Conservation (phyloP, 2,329 filamentous ascomycete genomes). For the Cryphonectria radicalis region DNA sequence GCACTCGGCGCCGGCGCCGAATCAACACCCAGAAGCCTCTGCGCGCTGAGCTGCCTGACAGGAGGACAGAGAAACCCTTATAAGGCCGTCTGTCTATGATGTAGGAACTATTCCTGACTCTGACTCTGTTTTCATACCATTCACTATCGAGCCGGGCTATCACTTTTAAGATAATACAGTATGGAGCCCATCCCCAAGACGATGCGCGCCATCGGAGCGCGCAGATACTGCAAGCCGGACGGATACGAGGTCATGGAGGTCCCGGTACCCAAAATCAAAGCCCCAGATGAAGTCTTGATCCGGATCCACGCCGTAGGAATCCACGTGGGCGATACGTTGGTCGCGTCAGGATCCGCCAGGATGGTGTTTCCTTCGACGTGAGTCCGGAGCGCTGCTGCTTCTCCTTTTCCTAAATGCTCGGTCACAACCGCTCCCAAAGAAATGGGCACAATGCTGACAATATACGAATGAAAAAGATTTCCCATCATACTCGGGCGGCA, state of each 20-base stretch:
- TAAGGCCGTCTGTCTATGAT: neutral
- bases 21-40: neutral
- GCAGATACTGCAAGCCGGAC: constrained; percentile 43
- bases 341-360: constrained; percentile 35
- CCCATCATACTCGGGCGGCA: constrained; percentile 36
- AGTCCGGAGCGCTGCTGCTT: constrained; percentile 19
- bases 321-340: constrained; percentile 42
- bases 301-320: constrained; percentile 44
- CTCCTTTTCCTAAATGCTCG: neutral
- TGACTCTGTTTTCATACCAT: neutral
- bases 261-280: constrained; percentile 49
- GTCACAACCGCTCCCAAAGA: neutral
- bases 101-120: neutral
- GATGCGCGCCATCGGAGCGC: constrained; percentile 48
- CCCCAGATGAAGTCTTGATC: constrained; percentile 49
- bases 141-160: neutral
- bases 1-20: constrained; percentile 21
- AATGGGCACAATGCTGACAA: constrained; percentile 13
- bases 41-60: neutral
- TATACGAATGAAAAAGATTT: constrained; percentile 25
- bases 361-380: constrained; percentile 38
- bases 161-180: neutral
- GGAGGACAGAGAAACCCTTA: neutral
- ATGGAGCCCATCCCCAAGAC: constrained; percentile 18
- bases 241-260: constrained; percentile 46